Base-by-base conservation (phyloP, 1,284 basidiomycete genomes). In the Singerocomus inundabilis region DNA sequence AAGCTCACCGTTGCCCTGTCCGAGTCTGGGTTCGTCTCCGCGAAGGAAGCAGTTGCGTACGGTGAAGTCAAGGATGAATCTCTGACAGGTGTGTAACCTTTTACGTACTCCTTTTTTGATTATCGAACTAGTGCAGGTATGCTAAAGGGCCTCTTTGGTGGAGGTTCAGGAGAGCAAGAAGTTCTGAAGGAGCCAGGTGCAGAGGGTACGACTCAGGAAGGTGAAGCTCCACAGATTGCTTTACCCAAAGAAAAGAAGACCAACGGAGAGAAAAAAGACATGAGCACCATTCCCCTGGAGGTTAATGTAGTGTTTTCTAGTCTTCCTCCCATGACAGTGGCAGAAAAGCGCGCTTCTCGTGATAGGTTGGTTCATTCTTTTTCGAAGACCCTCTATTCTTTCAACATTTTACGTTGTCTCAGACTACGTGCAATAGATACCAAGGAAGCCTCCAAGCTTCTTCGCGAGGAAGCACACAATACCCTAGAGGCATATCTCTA, bases 401-500 rank as follows among this genome's bases (percentile, higher is more conserved):
- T 24, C 53, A n/a, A 56, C 5, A 8, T 45, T 43, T 46, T 34
- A n/a, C 21, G n/a, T 40, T 37, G 13, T 51, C 4, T 21, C 31
- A 95, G 93, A 63, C 75, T 97, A 25, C 78, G 84, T n/a, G 80
- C 84, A 5, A 77, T 98, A 54, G 87, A 95, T 54, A 70, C 75
- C 10, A 86, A 88, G 47, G 94, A 98, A 68, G 72, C 76, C 1
- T 80, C 84, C 16, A 93, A 93, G 65, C 78, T 76, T 26, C 81
- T 84, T 46, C 84, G 85, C 44, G 96, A 96, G 64, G 96, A 98
- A 69, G 91, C 93, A 2, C 81, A 87, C 48, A 99, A 99, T 71
- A 78, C 81, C 26, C 83, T 99, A 49, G 97, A 99, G 70, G 82
- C 88, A 25, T 96, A 95, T 69, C 71, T 98, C 16, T 99, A 99